Percentiles rank a stretch among this genome's conserved stretches.
Conservation (phyloP, 2,329 filamentous ascomycete genomes). For the Onygenales sp. region DNA sequence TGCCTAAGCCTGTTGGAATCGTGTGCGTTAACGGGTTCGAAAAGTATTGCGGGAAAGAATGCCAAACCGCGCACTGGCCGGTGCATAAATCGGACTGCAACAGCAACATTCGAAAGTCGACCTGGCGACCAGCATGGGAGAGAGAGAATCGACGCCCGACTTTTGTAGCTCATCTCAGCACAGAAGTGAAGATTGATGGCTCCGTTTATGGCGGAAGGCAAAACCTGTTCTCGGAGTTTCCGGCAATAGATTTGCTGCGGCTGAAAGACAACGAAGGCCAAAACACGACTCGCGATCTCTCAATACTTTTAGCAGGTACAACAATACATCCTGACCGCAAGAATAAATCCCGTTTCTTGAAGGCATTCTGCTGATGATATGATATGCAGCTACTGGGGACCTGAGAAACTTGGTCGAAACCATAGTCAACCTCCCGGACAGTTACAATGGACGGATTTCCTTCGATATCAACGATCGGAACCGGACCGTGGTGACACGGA, state of each 20-base stretch:
- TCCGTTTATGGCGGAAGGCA: conserved; percentile 15
- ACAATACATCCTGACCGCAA: neutral
- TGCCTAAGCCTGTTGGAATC: neutral
- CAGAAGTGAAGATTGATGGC: too few species aligned
- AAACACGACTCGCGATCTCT: neutral
- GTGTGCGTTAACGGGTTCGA: neutral
- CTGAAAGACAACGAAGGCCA: conserved; percentile 22
- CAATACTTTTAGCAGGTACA: neutral
- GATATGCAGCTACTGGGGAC: conserved; percentile 34
- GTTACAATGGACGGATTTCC: conserved; percentile 16
- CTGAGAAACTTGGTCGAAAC: conserved; percentile 36
- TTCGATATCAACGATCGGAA: conserved; percentile 34
- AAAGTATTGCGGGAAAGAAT: conserved; percentile 27
- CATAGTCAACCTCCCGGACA: conserved; percentile 22
- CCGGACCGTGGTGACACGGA: conserved; percentile 29
- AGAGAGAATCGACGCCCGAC: conserved; percentile 15
- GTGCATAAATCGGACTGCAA: conserved; percentile 23
- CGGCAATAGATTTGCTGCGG: conserved; percentile 31
- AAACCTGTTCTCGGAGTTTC: conserved; percentile 34
- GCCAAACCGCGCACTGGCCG: conserved; percentile 22
- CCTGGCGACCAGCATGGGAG: conserved; percentile 23
- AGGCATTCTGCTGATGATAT: neutral
- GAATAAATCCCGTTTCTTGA: neutral
- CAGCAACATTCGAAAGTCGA: conserved; percentile 16
- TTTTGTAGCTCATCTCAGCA: conserved; percentile 12